Conservation (phyloP, 805 yeast species). For the Ogataea neopini region DNA sequence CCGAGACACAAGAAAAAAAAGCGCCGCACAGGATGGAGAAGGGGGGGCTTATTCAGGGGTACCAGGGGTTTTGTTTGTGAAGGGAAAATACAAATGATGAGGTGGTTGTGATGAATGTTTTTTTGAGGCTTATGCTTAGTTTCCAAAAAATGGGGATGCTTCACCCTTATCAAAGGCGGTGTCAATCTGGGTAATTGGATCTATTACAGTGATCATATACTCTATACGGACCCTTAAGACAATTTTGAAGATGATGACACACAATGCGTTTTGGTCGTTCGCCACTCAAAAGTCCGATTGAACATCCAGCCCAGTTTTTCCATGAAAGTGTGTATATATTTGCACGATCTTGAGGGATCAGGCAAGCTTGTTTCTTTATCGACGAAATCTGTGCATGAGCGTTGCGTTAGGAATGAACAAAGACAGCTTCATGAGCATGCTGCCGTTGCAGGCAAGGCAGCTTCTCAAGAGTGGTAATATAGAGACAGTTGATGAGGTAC, state of each 20-base stretch:
- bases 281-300: constrained; percentile 1
- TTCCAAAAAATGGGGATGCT: too few relatives aligned
- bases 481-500: neutral
- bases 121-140: too few relatives aligned
- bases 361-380: neutral
- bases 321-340: too few relatives aligned
- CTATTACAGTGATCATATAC: too few relatives aligned
- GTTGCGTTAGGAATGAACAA: too few relatives aligned
- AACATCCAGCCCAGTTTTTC: constrained; percentile 4
- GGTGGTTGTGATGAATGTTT: too few relatives aligned
- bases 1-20: neutral
- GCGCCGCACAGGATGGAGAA: constrained; percentile 5
- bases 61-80: constrained; percentile 1
- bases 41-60: constrained; percentile 8
- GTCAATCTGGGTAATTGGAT: too few relatives aligned
- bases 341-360: constrained; percentile 3
- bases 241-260: neutral
- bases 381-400: neutral
- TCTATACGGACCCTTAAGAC: too few relatives aligned
- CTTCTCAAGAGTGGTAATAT: neutral
- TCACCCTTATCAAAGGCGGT: too few relatives aligned
- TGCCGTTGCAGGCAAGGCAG: constrained; percentile 9
- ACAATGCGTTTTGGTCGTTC: neutral
- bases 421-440: constrained; percentile 7
- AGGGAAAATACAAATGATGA: neutral